Evolutionary conservation across 805 yeast genomes (phyloP), one percentile per base, ranked within the genome.

Genomic region (Candida bentonensis): DNA sequence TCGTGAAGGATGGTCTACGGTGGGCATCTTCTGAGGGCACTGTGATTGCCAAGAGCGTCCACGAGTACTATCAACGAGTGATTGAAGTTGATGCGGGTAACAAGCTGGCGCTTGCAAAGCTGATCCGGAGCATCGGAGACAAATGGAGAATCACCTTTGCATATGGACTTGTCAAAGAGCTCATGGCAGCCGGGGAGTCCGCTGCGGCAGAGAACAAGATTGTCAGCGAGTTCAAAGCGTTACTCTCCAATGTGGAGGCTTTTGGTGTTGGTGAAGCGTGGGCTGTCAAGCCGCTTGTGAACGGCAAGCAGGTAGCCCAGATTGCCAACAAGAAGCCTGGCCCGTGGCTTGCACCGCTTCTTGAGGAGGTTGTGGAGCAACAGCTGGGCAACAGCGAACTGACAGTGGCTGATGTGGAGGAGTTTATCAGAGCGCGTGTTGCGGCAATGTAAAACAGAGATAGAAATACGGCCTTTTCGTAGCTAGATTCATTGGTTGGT

Each of bases 311-410:
- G 40, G 60, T 89, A 40, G 64, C 72, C 43, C 61, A 65, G 39
- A 60, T 66, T 20, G 60, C 82, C 23, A 62, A 68, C 21, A 65
- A 67, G 45, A 82, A 80, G 55, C 84, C 89, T 0, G 98, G 98
- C 0, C 87, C 88, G 3, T 87, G 96, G 96, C 68, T 89, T 72
- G 68, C 74, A 5, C 61, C 61, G 5, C 61, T 78, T 5, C 70
- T 76, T 47, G 74, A 75, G 4, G 60, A 69, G 40, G 68, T 83
- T 3, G 59, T 85, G 25, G 60, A 68, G 17, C 83, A 88, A 87
- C 96, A 88, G 62, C 64, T 88, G 44, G 87, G 80, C 50, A 61
- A 86, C 53, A 94, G 94, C 0, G 56, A 53, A 0, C 69, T 69
- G 5, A 58, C 69, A 0, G 66, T 63, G 42, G 76, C 71, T 1